Base-by-base conservation (phyloP, 441 rosid genomes). In the Pelargonium citronellum region DNA sequence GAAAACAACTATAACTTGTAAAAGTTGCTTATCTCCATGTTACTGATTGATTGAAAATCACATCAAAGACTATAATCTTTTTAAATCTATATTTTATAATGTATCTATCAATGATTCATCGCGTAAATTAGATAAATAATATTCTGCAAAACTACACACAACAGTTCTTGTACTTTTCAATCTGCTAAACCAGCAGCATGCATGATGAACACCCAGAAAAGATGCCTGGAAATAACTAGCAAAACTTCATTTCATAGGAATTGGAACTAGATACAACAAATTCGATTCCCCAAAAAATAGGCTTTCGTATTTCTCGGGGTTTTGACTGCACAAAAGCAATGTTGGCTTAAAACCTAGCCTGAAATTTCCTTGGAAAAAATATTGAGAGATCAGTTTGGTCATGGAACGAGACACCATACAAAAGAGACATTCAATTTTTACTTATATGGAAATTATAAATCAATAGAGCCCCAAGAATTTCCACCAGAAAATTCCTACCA, bases 401-500 rank as follows among this genome's bases (percentile, higher is more conserved):
- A 1, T 46, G 12, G 51, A 46, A 46, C 4, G 11, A 1, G 51
- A 46, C 61, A 55, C 27, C 3, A 55, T 16, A 16, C 24, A 55
- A 9, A 55, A 55, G 24, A 55, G 61, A 8, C 15, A 24, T 7
- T 55, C 61, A 55, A 55, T 17, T 6, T 53, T 39, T 61, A 72
- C 79, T 82, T 69, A 69, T 74, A 71, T 7, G 64, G 63, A 19
- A 71, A 67, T 24, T 49, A 6, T 27, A 70, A 63, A 71, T 87
- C 75, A 88, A 75, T 90, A 94, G 68, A 94, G 93, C 39, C 98
- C 97, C 84, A 94, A 86, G 81, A 88, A 80, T 81, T 94, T 94
- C 98, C 97, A 94, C 98, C 97, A 94, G 83, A 86, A 84, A 63
- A 88, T 69, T 76, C 94, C 97, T 20, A 87, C 93, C 0, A 82